Conservation (phyloP, 805 yeast genomes). For the Hanseniaspora thailandica region DNA sequence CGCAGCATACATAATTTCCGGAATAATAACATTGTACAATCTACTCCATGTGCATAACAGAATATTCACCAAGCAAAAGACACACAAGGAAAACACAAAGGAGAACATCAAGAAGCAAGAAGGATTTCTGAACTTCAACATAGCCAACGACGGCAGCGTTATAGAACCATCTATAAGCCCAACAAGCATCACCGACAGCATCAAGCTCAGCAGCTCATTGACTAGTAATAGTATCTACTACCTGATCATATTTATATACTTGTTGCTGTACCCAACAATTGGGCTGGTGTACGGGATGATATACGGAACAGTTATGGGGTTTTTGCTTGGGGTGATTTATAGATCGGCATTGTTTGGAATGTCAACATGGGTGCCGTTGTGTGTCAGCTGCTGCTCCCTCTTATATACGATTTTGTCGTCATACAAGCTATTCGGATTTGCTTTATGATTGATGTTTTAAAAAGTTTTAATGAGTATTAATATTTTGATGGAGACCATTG, state of each 20-base stretch:
- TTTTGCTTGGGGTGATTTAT: slow-evolving; percentile 63
- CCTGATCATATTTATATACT: slow-evolving; percentile 2
- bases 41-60: slow-evolving; percentile 10
- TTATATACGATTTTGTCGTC: slow-evolving; percentile 55
- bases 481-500: too few species aligned
- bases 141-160: neutral
- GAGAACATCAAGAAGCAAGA: slow-evolving; percentile 34
- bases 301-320: slow-evolving; percentile 67
- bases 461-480: too few species aligned
- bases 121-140: slow-evolving; percentile 22
- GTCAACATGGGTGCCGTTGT: slow-evolving; percentile 92
- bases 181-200: neutral
- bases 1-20: slow-evolving; percentile 53
- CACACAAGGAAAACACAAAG: slow-evolving; percentile 34
- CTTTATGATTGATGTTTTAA: slow-evolving; percentile 16
- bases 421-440: slow-evolving; percentile 37
- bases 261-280: slow-evolving; percentile 37
- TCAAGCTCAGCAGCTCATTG: slow-evolving; percentile 6
- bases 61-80: slow-evolving; percentile 8
- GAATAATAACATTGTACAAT: slow-evolving; percentile 29
- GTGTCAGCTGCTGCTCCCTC: slow-evolving; percentile 41
- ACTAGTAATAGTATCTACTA: slow-evolving; percentile 9
- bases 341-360: slow-evolving; percentile 69
- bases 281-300: slow-evolving; percentile 57
- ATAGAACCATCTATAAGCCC: neutral